Base-by-base conservation (phyloP, 2,329 filamentous ascomycete genomes). In the Ophiostoma piceae region DNA sequence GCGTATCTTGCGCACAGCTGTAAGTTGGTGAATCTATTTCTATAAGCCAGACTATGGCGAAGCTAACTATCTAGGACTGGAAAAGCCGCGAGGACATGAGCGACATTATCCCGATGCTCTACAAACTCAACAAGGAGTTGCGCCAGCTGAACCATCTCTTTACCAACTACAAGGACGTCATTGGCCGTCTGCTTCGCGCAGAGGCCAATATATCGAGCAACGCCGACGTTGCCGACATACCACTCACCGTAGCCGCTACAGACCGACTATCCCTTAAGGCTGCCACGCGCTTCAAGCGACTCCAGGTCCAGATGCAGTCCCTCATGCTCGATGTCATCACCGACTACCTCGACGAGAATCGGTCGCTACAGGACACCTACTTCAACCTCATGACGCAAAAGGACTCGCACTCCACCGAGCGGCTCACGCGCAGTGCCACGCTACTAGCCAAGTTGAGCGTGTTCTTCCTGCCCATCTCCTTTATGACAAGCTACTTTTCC, bases 381-480 rank as follows among this genome's bases (percentile, higher is more conserved):
- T 92, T 92, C 82, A 92, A 90, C 77, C 83, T 93, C 73, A 91
- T 90, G 71, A 87, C 90, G 22, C 87, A 92, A 75, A 92, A 90
- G 76, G 89, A 92, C 77, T 91, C 89, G 0, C 85, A 88, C 73
- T 86, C 87, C 3, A 90, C 92, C 12, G 90, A 91, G 71, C 84
- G 88, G 26, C 83, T 93, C 26, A 92, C 90, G 0, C 83, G 90
- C 70, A 88, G 90, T 73, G 91, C 90, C 3, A 87, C 92, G 4
- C 80, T 93, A 5, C 82, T 93, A 12, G 90, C 89, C 66, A 92
- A 93, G 76, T 86, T 90, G 6, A 91, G 88, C 14, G 90, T 92
- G 57, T 81, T 92, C 68, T 93, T 93, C 79, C 82, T 92, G 69
- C 90, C 90, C 0, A 88, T 92, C 71, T 89, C 85, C 73, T 83